Percentiles rank a stretch among this genome's conserved stretches.
Evolutionary conservation across 2,329 filamentous ascomycete species (phyloP).

Genomic region (Xylogone sp.): DNA sequence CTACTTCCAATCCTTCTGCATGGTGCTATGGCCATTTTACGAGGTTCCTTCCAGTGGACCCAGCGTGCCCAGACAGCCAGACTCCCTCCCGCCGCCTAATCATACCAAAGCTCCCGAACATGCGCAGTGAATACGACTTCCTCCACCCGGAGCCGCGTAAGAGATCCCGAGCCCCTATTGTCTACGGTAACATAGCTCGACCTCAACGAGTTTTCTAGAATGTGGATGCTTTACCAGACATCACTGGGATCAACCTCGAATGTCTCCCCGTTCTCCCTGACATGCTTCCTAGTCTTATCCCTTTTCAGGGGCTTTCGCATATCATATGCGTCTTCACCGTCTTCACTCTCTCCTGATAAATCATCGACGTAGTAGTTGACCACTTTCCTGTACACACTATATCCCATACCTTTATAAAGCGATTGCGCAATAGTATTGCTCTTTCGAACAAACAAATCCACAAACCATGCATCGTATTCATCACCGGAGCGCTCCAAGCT

Average conservation of each 20-base stretch:
- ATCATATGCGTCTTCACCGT: slow-evolving; percentile 90
- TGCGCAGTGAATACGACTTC: no score
- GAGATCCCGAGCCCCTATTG: no score
- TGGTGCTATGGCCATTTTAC: no score
- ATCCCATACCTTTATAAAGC: slow-evolving; percentile 89
- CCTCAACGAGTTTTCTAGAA: neutral
- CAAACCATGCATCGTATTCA: slow-evolving; percentile 84
- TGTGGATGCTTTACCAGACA: slow-evolving; percentile 61
- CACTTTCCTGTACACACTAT: slow-evolving; percentile 85
- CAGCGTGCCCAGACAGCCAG: no score
- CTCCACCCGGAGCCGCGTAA: no score
- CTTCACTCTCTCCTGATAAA: slow-evolving; percentile 64
- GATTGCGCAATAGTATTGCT: slow-evolving; percentile 84
- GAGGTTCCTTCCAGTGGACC: no score
- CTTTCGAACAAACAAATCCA: slow-evolving; percentile 88
- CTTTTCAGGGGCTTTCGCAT: slow-evolving; percentile 91
- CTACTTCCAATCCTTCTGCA: neutral
- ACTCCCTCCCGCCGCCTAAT: no score
- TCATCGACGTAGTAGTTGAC: slow-evolving; percentile 93
- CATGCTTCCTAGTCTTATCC: slow-evolving; percentile 71
- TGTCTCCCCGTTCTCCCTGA: slow-evolving; percentile 76
- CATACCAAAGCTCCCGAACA: no score
- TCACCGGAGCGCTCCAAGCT: slow-evolving; percentile 81
- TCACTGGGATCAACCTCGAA: slow-evolving; percentile 77
- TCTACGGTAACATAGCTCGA: no score